Percentiles rank a stretch among this genome's conserved stretches.
Evolutionary conservation across 1,284 basidiomycete species (phyloP).

Genomic region (Cystobasidium pallidum): DNA sequence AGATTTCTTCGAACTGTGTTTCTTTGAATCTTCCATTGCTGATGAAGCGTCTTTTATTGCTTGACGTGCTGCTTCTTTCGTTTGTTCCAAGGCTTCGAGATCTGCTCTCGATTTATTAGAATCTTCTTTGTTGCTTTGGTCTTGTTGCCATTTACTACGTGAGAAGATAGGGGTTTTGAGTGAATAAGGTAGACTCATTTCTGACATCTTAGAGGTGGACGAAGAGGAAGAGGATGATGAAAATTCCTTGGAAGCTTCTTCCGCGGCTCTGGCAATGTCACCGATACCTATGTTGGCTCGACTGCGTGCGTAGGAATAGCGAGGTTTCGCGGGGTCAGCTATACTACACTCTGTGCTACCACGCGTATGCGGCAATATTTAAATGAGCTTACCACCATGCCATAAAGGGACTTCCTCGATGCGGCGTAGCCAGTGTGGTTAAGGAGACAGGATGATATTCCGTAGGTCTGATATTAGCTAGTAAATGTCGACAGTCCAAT

Average conservation of each 20-base stretch:
- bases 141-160: conserved; percentile 48
- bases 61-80: conserved; percentile 30
- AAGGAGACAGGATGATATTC: conserved; percentile 85
- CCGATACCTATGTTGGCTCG: conserved; percentile 86
- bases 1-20: not conserved
- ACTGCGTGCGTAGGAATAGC: too few relatives aligned
- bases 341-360: too few relatives aligned
- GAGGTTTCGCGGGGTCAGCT: too few relatives aligned
- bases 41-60: conserved; percentile 12
- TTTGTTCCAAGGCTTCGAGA: conserved; percentile 39
- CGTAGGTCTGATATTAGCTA: conserved; percentile 78
- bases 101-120: conserved; percentile 42
- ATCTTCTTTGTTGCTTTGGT: conserved; percentile 25
- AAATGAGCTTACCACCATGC: conserved; percentile 82
- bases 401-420: conserved; percentile 97
- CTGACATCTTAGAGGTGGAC: conserved; percentile 51
- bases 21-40: conserved; percentile 16
- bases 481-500: conserved; percentile 88
- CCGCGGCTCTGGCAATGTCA: conserved; percentile 53
- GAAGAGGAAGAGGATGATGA: conserved; percentile 55
- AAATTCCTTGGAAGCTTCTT: conserved; percentile 25
- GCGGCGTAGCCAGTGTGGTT: conserved; percentile 90
- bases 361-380: too few relatives aligned
- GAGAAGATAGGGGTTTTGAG: conserved; percentile 61
- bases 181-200: conserved; percentile 58